These are phyloP conservation scores for Colletotrichum echinochloae DNA, from an alignment of 2,329 filamentous ascomycete species.

Conservation along the genomic window DNA sequence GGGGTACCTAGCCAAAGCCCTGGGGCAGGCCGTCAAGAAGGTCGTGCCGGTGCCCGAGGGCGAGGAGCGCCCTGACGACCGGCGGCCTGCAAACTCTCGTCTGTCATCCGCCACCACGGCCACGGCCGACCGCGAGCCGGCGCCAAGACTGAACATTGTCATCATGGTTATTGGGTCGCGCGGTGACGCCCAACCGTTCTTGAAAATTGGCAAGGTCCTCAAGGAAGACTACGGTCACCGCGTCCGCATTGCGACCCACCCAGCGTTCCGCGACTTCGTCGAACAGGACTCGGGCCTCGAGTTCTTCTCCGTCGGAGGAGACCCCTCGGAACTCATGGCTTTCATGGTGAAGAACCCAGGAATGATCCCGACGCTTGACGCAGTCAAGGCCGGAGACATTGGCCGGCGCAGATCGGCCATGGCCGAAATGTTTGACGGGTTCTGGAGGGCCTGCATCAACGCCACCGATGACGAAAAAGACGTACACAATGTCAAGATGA, in stretches of 20 bases:
- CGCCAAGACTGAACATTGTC: constrained; percentile 78
- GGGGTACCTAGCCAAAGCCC: constrained; percentile 79
- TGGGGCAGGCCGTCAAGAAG: constrained; percentile 70
- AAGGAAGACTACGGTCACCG: constrained; percentile 79
- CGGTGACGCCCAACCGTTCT: constrained; percentile 84
- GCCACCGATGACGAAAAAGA: constrained; percentile 77
- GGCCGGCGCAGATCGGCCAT: constrained; percentile 74
- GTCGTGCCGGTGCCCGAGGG: constrained; percentile 57
- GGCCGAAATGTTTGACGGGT: constrained; percentile 86
- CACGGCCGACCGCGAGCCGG: constrained; percentile 47
- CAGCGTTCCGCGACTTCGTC: constrained; percentile 81
- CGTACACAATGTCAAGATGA: constrained; percentile 70
- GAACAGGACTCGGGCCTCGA: constrained; percentile 79
- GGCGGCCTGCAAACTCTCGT: constrained; percentile 33
- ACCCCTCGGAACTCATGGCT: constrained; percentile 85
- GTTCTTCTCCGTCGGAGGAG: constrained; percentile 84
- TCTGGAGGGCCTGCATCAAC: constrained; percentile 83
- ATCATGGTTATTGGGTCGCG: constrained; percentile 86
- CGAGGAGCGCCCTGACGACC: constrained; percentile 45
- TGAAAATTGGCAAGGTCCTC: constrained; percentile 79
- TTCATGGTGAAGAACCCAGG: constrained; percentile 91
- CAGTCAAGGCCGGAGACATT: constrained; percentile 80
- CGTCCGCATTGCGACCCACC: constrained; percentile 83
- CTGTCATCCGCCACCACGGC: constrained; percentile 50
- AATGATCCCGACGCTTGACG: constrained; percentile 79